Evolutionary conservation across 768 basidiomycete genomes (phyloP).

Genomic region (Infundibulicybe gibba): DNA sequence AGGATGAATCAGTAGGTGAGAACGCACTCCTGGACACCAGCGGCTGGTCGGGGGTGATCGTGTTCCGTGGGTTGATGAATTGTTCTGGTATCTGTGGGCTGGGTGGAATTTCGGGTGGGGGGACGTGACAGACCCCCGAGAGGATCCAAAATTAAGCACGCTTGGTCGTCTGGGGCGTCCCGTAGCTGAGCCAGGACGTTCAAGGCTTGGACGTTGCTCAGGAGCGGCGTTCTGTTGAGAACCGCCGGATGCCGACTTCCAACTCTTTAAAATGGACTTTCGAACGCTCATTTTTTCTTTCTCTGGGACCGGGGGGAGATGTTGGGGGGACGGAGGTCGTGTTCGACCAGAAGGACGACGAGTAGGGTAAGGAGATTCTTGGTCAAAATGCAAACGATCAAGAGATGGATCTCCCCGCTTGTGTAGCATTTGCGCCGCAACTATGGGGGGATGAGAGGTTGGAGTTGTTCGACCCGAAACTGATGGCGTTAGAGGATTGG

Average conservation of each 20-base stretch:
- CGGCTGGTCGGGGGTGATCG: constrained; percentile 21
- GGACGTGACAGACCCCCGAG: constrained; percentile 26
- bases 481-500: constrained; percentile 16
- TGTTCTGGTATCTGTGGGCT: constrained; percentile 61
- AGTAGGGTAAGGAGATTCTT: constrained; percentile 67
- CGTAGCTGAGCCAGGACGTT: constrained; percentile 28
- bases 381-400: constrained; percentile 64
- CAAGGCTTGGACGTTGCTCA: constrained; percentile 34
- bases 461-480: neutral
- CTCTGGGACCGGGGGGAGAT: constrained; percentile 28
- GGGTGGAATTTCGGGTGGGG: constrained; percentile 50
- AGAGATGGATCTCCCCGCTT: constrained; percentile 24
- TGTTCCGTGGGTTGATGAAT: constrained; percentile 22
- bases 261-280: constrained; percentile 71
- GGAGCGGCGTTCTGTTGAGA: constrained; percentile 2
- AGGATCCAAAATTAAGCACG: constrained; percentile 39
- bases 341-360: constrained; percentile 20
- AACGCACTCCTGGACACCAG: constrained; percentile 27
- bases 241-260: constrained; percentile 43
- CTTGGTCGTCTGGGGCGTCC: constrained; percentile 41
- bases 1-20: constrained; percentile 29
- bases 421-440: constrained; percentile 37
- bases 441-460: constrained; percentile 29
- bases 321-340: constrained; percentile 16
- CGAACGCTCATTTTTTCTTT: constrained; percentile 45